Evolutionary conservation across 352 stramenopile genomes (phyloP).

Genomic region (Phytopythium chamaehyphon): DNA sequence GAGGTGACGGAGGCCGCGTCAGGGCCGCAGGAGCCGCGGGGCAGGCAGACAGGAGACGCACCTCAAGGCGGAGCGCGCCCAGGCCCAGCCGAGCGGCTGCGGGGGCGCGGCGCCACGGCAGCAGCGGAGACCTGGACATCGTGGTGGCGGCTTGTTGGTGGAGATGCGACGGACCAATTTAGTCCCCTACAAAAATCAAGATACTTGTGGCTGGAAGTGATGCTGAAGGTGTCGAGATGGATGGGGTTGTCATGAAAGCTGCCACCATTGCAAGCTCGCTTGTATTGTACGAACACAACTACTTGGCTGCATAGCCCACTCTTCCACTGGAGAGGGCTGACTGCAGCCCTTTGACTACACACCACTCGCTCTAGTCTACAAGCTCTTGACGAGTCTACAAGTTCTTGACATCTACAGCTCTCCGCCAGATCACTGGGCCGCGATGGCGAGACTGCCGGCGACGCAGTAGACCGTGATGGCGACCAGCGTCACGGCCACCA

Average conservation of each 20-base stretch:
- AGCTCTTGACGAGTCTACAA: no score
- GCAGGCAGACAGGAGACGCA: background rate
- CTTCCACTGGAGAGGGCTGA: constrained; percentile 3
- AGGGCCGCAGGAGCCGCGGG: background rate
- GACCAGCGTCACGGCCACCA: constrained; percentile 5
- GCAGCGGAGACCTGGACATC: background rate
- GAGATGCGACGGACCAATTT: no score
- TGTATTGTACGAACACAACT: no score
- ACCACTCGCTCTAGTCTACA: constrained; percentile 6
- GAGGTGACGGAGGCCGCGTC: background rate
- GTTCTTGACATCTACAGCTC: no score
- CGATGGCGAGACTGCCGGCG: background rate
- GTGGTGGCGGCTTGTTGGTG: no score
- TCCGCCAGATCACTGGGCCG: background rate
- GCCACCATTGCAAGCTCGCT: no score
- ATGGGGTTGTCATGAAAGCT: no score
- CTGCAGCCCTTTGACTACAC: no score
- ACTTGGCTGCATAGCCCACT: background rate
- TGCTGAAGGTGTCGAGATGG: no score
- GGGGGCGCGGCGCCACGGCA: constrained; percentile 3
- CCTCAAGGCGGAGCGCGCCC: background rate
- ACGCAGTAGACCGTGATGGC: constrained; percentile 12
- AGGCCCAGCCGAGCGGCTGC: background rate
- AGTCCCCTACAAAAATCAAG: no score
- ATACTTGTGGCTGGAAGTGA: no score